Conservation (phyloP, 1,284 basidiomycete genomes). For the Pseudozyma hubeiensis region DNA sequence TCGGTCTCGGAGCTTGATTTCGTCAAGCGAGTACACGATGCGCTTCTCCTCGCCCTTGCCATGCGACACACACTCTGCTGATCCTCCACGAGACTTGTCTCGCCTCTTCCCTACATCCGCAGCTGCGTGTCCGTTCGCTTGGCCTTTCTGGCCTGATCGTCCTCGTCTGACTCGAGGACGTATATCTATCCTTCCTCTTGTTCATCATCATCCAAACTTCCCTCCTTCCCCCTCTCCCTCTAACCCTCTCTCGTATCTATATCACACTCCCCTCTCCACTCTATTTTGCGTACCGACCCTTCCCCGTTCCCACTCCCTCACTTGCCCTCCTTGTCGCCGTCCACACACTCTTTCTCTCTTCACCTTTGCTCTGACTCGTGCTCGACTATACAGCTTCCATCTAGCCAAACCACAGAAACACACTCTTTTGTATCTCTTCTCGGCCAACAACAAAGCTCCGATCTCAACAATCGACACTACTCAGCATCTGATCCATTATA, state of each 20-base stretch:
- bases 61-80: neutral
- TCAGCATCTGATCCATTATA: too few relatives aligned
- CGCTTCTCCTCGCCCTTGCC: neutral
- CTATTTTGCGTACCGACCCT: too few relatives aligned
- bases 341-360: neutral
- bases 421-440: neutral
- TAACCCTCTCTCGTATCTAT: neutral
- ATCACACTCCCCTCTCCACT: neutral
- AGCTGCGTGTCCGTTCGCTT: neutral
- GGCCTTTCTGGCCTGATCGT: neutral
- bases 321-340: too few relatives aligned
- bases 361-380: too few relatives aligned
- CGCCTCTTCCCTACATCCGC: neutral
- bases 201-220: neutral
- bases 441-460: neutral
- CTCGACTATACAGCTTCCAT: too few relatives aligned
- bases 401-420: too few relatives aligned
- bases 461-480: too few relatives aligned
- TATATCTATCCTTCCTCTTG: slow-evolving; percentile 5
- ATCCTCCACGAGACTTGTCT: neutral
- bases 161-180: neutral
- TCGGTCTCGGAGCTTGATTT: slow-evolving; percentile 2
- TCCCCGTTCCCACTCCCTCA: too few relatives aligned
- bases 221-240: neutral
- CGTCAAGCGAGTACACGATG: neutral